phyloP scores from a whole-genome alignment of 2,329 filamentous ascomycete genomes.

The Aplosporella prunicola region DNA sequence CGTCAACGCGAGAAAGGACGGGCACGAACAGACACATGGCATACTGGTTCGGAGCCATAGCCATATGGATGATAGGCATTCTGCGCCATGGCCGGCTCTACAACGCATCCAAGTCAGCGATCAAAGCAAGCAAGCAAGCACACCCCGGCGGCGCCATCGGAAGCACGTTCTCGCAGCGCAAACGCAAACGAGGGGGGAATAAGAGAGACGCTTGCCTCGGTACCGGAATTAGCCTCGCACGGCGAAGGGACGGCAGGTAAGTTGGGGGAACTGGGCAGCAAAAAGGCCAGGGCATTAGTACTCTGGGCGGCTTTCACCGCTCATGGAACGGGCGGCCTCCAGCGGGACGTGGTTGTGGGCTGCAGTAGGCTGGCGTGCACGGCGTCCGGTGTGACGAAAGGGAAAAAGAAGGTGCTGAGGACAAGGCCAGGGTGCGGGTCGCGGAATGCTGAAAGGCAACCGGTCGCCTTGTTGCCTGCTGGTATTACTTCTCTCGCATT shows the following conservation, averaged over 20 bases:
- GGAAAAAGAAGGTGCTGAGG: too few relatives aligned
- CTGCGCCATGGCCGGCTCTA: slow-evolving; percentile 4
- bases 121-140: too few relatives aligned
- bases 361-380: background rate
- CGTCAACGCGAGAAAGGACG: slow-evolving; percentile 1
- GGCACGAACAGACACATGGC: background rate
- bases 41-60: background rate
- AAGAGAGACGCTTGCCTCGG: too few relatives aligned
- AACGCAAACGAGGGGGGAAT: background rate
- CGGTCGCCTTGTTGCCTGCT: slow-evolving; percentile 1
- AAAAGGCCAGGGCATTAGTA: slow-evolving; percentile 6
- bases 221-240: slow-evolving; percentile 4
- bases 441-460: background rate
- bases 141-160: too few relatives aligned
- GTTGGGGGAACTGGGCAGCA: slow-evolving; percentile 1
- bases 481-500: too few relatives aligned
- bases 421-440: slow-evolving; percentile 2
- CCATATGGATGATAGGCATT: slow-evolving; percentile 1
- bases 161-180: too few relatives aligned
- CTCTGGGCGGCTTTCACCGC: slow-evolving; percentile 3
- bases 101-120: too few relatives aligned
- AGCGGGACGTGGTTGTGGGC: background rate
- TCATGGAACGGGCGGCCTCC: too few relatives aligned
- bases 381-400: slow-evolving; percentile 6
- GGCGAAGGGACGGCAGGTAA: slow-evolving; percentile 1